Percentiles rank a stretch among this genome's conserved stretches.
These are phyloP conservation scores for Cyclaneusma minus DNA, from an alignment of 2,329 filamentous ascomycete species.

Conservation along the genomic window DNA sequence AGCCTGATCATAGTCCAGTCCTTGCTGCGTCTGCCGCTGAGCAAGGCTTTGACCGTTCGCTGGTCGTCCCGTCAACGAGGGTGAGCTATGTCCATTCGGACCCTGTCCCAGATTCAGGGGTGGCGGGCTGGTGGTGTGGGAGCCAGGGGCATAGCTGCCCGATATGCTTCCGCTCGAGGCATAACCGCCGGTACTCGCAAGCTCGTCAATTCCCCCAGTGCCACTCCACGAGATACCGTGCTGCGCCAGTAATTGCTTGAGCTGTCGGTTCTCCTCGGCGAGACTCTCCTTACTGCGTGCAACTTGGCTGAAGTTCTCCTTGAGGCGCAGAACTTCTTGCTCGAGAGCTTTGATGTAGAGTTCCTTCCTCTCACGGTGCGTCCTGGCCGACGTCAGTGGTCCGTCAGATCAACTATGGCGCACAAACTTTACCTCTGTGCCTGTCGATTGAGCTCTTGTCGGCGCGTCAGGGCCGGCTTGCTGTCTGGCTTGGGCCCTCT, in stretches of 20 bases:
- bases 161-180: constrained; percentile 41
- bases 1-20: constrained; percentile 62
- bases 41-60: constrained; percentile 1
- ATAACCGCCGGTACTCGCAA: constrained; percentile 25
- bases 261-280: constrained; percentile 62
- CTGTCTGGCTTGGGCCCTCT: constrained; percentile 92
- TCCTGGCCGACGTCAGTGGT: constrained; percentile 35
- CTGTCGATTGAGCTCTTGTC: constrained; percentile 89
- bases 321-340: constrained; percentile 75
- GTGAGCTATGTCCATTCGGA: constrained; percentile 10
- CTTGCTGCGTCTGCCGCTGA: constrained; percentile 11
- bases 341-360: constrained; percentile 90
- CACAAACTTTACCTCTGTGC: constrained; percentile 62
- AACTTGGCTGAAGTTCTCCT: constrained; percentile 65
- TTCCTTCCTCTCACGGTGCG: constrained; percentile 92
- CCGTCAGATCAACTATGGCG: neutral
- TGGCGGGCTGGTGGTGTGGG: constrained; percentile 18
- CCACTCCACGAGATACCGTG: constrained; percentile 29
- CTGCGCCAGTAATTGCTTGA: constrained; percentile 42
- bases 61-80: constrained; percentile 1
- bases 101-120: constrained; percentile 5
- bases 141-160: constrained; percentile 40
- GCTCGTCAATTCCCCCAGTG: constrained; percentile 16
- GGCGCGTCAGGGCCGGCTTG: constrained; percentile 80
- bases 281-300: constrained; percentile 63